Base-by-base conservation (phyloP, 257 asterid species). In the Hygrophila difformis region DNA sequence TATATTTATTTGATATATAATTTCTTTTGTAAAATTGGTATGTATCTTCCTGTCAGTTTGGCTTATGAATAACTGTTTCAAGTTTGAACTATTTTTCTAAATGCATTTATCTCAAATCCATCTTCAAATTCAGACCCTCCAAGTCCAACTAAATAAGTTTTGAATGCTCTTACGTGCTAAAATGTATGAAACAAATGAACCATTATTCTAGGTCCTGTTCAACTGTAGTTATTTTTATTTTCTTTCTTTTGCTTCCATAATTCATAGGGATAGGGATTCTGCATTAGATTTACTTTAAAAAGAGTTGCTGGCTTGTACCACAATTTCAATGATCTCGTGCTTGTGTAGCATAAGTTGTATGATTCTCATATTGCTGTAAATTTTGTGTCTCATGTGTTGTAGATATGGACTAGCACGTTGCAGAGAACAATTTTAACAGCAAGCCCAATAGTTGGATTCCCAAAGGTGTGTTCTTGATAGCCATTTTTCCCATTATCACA, bases 381-480 rank as follows among this genome's bases (percentile, higher is more conserved):
- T n/a, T 57, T 15, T 46, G 49, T 53, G 61, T 68, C 53, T 49
- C 54, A 15, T 35, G n/a, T 79, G 58, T 39, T 64, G 53, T 70
- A 91, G 96, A 82, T 91, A 76, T 91, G 99, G 99, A 91, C 99
- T 49, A 91, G 99, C 81, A 91, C 99, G 14, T 53, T 91, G 84
- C 99, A 86, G 77, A 91, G 99, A 69, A 76, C 99, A 42, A 76
- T 91, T 57, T 45, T 91, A 72, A 78, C 94, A 34, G 99, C 95
- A 53, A 62, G 70, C 47, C 84, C 95, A 18, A 86, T 86, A 49
- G 79, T 53, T 56, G 99, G 95, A 61, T 86, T 64, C 99, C 99
- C 19, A 91, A 91, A 96, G 99, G 86, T 67, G 41, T 56, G 18
- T 49, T 55, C 31, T 36, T 3, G 46, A 31, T 20, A 10, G 12